Conservation (phyloP, 2,329 filamentous ascomycete species). For the Teratosphaeria pseudoeucalypti region DNA sequence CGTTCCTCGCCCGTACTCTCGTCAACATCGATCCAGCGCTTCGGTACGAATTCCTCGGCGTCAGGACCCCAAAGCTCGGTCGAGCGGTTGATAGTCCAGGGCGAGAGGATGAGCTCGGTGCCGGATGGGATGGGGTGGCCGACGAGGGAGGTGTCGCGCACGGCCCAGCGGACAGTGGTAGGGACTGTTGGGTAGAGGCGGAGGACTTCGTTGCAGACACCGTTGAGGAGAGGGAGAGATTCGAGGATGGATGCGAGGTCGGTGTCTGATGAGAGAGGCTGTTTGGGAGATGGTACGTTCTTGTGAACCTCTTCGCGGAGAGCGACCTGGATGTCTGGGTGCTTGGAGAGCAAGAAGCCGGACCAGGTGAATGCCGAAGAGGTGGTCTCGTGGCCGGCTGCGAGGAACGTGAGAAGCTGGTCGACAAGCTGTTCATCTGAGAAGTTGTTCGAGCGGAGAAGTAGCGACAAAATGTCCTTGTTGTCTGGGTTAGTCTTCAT, state of each 20-base stretch:
- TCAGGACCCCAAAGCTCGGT: constrained; percentile 33
- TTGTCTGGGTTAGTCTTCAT: constrained; percentile 10
- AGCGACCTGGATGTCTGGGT: constrained; percentile 54
- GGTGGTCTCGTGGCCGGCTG: constrained; percentile 63
- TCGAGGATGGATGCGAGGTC: constrained; percentile 28
- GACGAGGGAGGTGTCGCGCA: constrained; percentile 33
- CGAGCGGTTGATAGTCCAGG: constrained; percentile 34
- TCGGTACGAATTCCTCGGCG: constrained; percentile 32
- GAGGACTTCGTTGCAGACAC: constrained; percentile 35
- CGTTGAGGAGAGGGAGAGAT: constrained; percentile 36
- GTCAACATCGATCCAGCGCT: constrained; percentile 34
- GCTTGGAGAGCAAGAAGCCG: constrained; percentile 55
- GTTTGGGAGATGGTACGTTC: constrained; percentile 42
- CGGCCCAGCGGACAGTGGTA: constrained; percentile 34
- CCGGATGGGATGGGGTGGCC: constrained; percentile 29
- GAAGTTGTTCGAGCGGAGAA: constrained; percentile 44
- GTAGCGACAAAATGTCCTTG: constrained; percentile 38
- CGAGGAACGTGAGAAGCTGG: constrained; percentile 47
- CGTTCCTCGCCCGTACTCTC: constrained; percentile 16
- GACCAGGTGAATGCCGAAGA: constrained; percentile 68
- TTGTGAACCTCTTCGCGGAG: constrained; percentile 59
- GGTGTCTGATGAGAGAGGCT: neutral
- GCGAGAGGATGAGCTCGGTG: constrained; percentile 29
- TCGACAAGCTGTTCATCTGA: constrained; percentile 43
- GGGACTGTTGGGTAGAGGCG: constrained; percentile 40